phyloP scores from a whole-genome alignment of 2,329 filamentous ascomycete genomes.

The Xylaria sp. region DNA sequence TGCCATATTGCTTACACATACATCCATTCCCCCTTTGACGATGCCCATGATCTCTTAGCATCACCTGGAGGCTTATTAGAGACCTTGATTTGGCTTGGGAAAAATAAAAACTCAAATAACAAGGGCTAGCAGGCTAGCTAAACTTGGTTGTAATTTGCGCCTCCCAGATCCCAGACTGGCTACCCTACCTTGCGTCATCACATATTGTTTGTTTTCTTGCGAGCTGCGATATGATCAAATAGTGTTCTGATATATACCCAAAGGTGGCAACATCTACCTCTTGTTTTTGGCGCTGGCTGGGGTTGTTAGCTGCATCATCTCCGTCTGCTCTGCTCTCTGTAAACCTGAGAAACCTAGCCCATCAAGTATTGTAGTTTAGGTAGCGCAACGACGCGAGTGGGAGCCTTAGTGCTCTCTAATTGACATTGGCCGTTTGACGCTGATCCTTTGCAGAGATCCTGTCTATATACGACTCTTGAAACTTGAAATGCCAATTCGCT shows the following conservation, averaged over 20 bases:
- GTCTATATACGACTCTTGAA: conserved; percentile 5
- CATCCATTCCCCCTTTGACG: conserved; percentile 25
- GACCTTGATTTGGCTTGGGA: conserved; percentile 15
- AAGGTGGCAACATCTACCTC: conserved; percentile 36
- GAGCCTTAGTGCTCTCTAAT: conserved; percentile 7
- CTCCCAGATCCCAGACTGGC: conserved; percentile 8
- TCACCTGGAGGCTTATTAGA: conserved; percentile 24
- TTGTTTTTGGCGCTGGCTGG: conserved; percentile 28
- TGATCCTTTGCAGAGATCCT: not conserved
- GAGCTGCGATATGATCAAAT: conserved; percentile 16
- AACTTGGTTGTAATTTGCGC: conserved; percentile 25
- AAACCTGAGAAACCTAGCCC: conserved; percentile 14
- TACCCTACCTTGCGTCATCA: conserved; percentile 12
- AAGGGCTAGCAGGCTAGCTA: conserved; percentile 35
- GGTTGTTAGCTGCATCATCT: conserved; percentile 20
- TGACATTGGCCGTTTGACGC: not conserved
- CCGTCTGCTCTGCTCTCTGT: not conserved
- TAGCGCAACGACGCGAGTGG: conserved; percentile 8
- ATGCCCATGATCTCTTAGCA: conserved; percentile 18
- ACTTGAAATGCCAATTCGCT: not conserved
- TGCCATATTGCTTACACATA: conserved; percentile 38
- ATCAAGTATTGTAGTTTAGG: conserved; percentile 22
- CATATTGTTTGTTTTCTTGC: conserved; percentile 4
- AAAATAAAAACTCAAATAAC: conserved; percentile 15
- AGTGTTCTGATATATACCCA: conserved; percentile 31